A percentile compares a stretch with the other conserved stretches of the same genome.
phyloP scores from a whole-genome alignment of 2,329 filamentous ascomycete species.

The Penicillium sp. region DNA sequence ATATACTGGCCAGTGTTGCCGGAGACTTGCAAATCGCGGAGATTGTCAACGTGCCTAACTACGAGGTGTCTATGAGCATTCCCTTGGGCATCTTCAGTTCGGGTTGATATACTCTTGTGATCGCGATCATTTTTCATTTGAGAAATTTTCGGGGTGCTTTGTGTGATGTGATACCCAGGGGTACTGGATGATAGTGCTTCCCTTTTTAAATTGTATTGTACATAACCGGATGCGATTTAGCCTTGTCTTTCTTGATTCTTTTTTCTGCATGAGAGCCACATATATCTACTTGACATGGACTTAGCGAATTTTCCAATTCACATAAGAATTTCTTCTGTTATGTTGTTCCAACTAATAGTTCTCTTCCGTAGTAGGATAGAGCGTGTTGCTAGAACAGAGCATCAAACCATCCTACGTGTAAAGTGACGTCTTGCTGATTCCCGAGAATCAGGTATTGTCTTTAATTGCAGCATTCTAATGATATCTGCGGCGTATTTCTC shows the following conservation, averaged over 20 bases:
- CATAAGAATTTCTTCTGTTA: neutral
- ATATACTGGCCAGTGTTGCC: slow-evolving; percentile 60
- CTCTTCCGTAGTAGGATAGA: neutral
- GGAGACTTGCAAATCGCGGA: slow-evolving; percentile 59
- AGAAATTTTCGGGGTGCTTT: neutral
- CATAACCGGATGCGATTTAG: slow-evolving; percentile 18
- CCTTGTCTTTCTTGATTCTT: neutral
- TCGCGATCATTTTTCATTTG: neutral
- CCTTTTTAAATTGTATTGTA: slow-evolving; percentile 10
- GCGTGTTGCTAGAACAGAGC: neutral
- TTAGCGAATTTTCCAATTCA: neutral
- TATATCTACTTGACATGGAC: neutral
- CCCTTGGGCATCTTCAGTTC: slow-evolving; percentile 55
- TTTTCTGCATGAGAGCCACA: slow-evolving; percentile 1
- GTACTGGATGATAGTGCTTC: slow-evolving; percentile 9
- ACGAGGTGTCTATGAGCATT: slow-evolving; percentile 57
- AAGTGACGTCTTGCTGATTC: neutral
- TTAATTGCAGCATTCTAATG: neutral
- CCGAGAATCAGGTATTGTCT: neutral
- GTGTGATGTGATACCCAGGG: slow-evolving; percentile 29
- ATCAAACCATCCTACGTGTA: neutral
- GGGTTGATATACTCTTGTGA: slow-evolving; percentile 71
- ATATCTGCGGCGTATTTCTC: neutral
- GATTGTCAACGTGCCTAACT: slow-evolving; percentile 62
- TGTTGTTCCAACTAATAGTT: neutral